phyloP scores from a whole-genome alignment of 371 early-diverging fungal species.

The Saksenaea vasiformis region DNA sequence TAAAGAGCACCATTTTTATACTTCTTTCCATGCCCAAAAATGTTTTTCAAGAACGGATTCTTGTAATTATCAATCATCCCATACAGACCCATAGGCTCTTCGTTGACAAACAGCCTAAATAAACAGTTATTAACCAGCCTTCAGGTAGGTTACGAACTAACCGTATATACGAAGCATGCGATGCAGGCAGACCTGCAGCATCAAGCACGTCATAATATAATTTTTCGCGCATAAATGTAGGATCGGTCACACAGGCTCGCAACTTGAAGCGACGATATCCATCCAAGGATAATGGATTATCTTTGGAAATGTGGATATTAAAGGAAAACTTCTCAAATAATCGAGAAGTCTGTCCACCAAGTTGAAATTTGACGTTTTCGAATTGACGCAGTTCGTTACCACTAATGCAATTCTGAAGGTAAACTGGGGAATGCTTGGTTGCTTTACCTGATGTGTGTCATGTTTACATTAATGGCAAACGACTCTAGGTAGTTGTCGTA shows the following conservation, averaged over 20 bases:
- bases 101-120: constrained; percentile 40
- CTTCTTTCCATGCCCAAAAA: constrained; percentile 16
- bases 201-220: constrained; percentile 50
- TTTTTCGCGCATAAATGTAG: constrained; percentile 56
- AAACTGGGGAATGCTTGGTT: background rate
- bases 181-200: constrained; percentile 42
- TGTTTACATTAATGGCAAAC: constrained; percentile 23
- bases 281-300: constrained; percentile 11
- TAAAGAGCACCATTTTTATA: constrained; percentile 23
- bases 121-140: background rate
- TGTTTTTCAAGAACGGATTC: constrained; percentile 31
- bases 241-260: constrained; percentile 44
- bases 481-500: constrained; percentile 27
- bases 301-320: constrained; percentile 22
- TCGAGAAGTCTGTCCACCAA: constrained; percentile 38
- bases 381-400: background rate
- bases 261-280: constrained; percentile 41
- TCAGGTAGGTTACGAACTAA: constrained; percentile 3
- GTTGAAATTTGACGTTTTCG: constrained; percentile 13
- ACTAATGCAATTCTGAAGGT: background rate
- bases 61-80: constrained; percentile 45
- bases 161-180: constrained; percentile 43
- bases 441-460: constrained; percentile 33
- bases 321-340: constrained; percentile 38
- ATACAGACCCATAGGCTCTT: constrained; percentile 44